Conservation (phyloP, 2,329 filamentous ascomycete genomes). For the Berkeleyomyces rouxiae region DNA sequence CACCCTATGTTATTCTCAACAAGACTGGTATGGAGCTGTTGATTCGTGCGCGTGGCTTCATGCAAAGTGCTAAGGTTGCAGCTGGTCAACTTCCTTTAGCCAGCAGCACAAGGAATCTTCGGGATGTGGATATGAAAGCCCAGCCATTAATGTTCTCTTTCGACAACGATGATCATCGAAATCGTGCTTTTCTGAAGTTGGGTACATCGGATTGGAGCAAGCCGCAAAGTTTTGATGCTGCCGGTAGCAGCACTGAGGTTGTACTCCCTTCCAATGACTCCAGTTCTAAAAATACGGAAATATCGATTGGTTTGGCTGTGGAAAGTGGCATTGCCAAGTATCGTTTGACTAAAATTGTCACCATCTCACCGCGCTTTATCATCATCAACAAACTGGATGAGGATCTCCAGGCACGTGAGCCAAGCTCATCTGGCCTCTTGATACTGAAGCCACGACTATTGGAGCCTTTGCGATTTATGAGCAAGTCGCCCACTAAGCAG, state of each 20-base stretch:
- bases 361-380: constrained; percentile 79
- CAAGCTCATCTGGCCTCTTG: constrained; percentile 74
- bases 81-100: constrained; percentile 51
- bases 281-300: constrained; percentile 45
- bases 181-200: constrained; percentile 73
- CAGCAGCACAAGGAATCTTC: not conserved
- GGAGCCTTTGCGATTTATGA: constrained; percentile 76
- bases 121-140: constrained; percentile 24
- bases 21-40: constrained; percentile 82
- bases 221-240: constrained; percentile 92
- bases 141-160: constrained; percentile 95
- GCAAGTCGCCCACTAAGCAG: constrained; percentile 69
- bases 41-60: constrained; percentile 74
- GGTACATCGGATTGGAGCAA: constrained; percentile 92
- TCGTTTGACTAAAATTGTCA: constrained; percentile 91
- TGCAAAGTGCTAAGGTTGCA: constrained; percentile 65
- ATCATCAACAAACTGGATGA: constrained; percentile 86
- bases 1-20: constrained; percentile 87
- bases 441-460: constrained; percentile 62
- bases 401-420: constrained; percentile 77
- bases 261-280: constrained; percentile 47
- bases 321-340: constrained; percentile 92
- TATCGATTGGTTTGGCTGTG: constrained; percentile 80
- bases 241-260: constrained; percentile 82
- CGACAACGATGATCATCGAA: constrained; percentile 72